phyloP scores from a whole-genome alignment of 2,329 filamentous ascomycete genomes.

The Xylariaceae sp. region DNA sequence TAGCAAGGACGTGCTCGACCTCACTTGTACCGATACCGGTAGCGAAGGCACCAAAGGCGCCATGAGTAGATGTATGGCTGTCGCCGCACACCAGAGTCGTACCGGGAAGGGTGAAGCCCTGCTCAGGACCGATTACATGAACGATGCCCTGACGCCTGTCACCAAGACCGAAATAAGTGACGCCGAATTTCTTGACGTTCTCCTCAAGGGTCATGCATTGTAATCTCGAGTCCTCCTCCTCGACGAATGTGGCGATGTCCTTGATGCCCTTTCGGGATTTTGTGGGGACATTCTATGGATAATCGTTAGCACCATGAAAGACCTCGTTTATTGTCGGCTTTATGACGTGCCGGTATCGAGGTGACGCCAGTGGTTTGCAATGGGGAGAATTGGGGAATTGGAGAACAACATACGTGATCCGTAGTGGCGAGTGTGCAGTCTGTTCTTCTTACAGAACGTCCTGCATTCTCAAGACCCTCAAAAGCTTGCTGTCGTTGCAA shows the following conservation, averaged over 20 bases:
- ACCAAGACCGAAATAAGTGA: slow-evolving; percentile 95
- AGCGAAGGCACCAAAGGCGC: slow-evolving; percentile 89
- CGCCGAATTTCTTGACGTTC: slow-evolving; percentile 92
- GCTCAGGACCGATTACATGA: slow-evolving; percentile 96
- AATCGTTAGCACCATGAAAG: slow-evolving; percentile 3
- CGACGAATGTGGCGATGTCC: slow-evolving; percentile 88
- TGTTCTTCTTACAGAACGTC: slow-evolving; percentile 81
- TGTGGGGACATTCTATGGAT: slow-evolving; percentile 80
- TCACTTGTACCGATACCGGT: slow-evolving; percentile 98
- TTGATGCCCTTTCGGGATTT: slow-evolving; percentile 87
- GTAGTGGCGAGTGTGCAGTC: slow-evolving; percentile 97
- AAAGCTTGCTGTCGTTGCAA: slow-evolving; percentile 73
- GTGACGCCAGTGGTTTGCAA: neutral
- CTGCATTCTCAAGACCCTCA: slow-evolving; percentile 87
- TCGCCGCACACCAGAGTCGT: slow-evolving; percentile 97
- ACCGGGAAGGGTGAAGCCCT: slow-evolving; percentile 95
- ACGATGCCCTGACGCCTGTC: slow-evolving; percentile 98
- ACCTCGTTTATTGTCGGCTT: slow-evolving; percentile 10
- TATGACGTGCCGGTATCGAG: neutral
- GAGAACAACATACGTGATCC: slow-evolving; percentile 74
- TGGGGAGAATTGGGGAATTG: neutral
- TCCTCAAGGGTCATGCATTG: slow-evolving; percentile 96
- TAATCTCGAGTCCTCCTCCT: slow-evolving; percentile 87
- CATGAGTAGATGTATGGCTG: slow-evolving; percentile 96
- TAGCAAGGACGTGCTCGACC: slow-evolving; percentile 96